A percentile compares a stretch with the other conserved stretches of the same genome.
Conservation (phyloP, 139 green algal genomes). For the Coelastrella sp. region DNA sequence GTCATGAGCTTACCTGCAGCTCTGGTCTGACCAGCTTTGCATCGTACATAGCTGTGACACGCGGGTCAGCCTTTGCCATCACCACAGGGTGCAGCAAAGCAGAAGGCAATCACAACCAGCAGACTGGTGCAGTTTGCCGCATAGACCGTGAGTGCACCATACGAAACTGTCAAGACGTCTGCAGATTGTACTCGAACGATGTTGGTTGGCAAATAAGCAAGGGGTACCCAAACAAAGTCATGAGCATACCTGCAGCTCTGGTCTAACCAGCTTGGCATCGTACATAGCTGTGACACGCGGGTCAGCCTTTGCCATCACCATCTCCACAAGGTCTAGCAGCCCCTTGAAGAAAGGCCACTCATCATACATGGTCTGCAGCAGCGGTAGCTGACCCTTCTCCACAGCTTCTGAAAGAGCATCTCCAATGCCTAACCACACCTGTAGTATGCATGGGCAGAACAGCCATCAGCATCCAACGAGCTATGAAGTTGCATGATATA, state of each 20-base stretch:
- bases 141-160: too few species aligned
- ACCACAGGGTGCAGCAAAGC: constrained; percentile 89
- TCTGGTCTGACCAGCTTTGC: constrained; percentile 53
- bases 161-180: too few species aligned
- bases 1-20: constrained; percentile 19
- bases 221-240: not conserved
- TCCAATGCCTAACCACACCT: constrained; percentile 95
- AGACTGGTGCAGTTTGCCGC: too few species aligned
- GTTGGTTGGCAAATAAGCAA: too few species aligned
- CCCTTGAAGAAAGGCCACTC: constrained; percentile 98
- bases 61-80: constrained; percentile 70
- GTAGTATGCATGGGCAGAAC: too few species aligned
- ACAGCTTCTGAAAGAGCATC: constrained; percentile 83
- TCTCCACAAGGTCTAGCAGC: constrained; percentile 96
- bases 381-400: constrained; percentile 51
- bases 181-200: too few species aligned
- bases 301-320: constrained; percentile 76
- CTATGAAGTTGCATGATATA: not conserved
- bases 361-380: constrained; percentile 95
- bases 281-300: constrained; percentile 82
- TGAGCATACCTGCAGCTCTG: constrained; percentile 30
- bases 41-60: constrained; percentile 82
- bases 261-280: constrained; percentile 58
- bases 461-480: too few species aligned
- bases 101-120: too few species aligned